Percentiles rank a stretch among this genome's conserved stretches.
Conservation (phyloP, 257 asterid species). For the Nemophila menziesii region DNA sequence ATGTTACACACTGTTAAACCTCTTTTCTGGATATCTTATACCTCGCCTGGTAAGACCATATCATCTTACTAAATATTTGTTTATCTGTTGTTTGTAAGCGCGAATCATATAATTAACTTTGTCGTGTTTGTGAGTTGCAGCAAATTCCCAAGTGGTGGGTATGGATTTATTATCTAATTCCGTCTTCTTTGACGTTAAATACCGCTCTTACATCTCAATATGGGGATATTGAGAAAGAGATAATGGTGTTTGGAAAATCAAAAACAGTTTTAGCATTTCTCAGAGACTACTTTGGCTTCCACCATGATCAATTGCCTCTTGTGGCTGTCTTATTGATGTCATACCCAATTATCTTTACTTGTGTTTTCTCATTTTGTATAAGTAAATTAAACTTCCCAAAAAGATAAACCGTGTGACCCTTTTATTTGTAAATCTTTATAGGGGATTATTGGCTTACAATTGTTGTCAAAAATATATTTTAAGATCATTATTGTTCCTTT, state of each 20-base stretch:
- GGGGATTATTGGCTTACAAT: too few species aligned
- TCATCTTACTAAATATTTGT: neutral
- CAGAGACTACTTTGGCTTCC: slow-evolving; percentile 40
- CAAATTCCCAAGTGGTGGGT: slow-evolving; percentile 60
- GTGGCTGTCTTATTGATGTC: slow-evolving; percentile 36
- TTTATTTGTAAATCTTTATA: neutral
- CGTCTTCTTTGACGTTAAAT: slow-evolving; percentile 51
- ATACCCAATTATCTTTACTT: slow-evolving; percentile 36
- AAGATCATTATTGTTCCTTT: too few species aligned
- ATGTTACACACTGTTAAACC: slow-evolving; percentile 36
- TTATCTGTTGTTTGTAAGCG: neutral
- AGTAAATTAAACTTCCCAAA: slow-evolving; percentile 44
- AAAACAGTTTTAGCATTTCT: slow-evolving; percentile 32
- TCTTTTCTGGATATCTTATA: slow-evolving; percentile 46
- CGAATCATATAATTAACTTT: neutral
- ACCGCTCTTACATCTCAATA: slow-evolving; percentile 48
- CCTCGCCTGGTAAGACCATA: slow-evolving; percentile 33
- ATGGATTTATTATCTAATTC: slow-evolving; percentile 34
- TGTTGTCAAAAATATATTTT: too few species aligned
- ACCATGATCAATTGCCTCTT: slow-evolving; percentile 31
- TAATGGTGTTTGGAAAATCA: slow-evolving; percentile 35
- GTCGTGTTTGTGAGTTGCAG: slow-evolving; percentile 14
- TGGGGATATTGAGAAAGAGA: slow-evolving; percentile 30
- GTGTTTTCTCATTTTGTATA: slow-evolving; percentile 31
- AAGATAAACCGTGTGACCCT: slow-evolving; percentile 27